Base-by-base conservation (phyloP, 2,329 filamentous ascomycete species). In the Xylaria sp. region DNA sequence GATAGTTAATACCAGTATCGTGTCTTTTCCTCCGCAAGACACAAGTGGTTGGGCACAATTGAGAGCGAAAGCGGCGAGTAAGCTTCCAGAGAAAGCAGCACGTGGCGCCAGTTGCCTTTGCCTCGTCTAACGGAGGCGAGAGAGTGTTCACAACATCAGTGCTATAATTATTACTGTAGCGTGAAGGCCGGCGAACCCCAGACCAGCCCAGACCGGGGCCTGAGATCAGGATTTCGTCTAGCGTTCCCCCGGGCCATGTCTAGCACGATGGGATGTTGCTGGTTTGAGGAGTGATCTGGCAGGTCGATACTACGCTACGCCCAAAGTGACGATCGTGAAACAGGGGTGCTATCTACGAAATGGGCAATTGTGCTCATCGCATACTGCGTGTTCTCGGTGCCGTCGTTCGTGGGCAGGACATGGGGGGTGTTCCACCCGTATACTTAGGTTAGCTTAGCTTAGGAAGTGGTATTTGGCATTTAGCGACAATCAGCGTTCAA, bases 111-210 rank as follows among this genome's bases (percentile, higher is more conserved):
- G 12, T 41, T 30, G 13, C 20, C 13, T 30, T 30, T 23, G 13
- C 23, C 25, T 23, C n/a, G n/a, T 48, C 45, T 23, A 15, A 48
- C 23, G 45, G 15, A 43, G 15, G 39, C n/a, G n/a, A n/a, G n/a
- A n/a, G n/a, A n/a, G n/a, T n/a, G n/a, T 48, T 25, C 18, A 15
- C 45, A 15, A 15, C 5, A 12, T 9, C 23, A n/a, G 57, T 53
- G 55, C 64, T 66, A 66, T 58, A 58, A 62, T 66, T 66, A 66
- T 39, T 50, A 48, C 61, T 30, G 28, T 50, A 63, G 59, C 56
- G 25, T 28, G 15, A 48, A 18, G 5, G 13, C 13, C 28, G 6
- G 30, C 28, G 9, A 53, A 41, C 55, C 55, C 55, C 36, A 45
- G 36, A 58, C 39, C 8, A 20, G 36, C 36, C 36, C 36, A 39